These are phyloP conservation scores for Alternaria ethzedia DNA, from an alignment of 2,329 filamentous ascomycete genomes.

Conservation along the genomic window DNA sequence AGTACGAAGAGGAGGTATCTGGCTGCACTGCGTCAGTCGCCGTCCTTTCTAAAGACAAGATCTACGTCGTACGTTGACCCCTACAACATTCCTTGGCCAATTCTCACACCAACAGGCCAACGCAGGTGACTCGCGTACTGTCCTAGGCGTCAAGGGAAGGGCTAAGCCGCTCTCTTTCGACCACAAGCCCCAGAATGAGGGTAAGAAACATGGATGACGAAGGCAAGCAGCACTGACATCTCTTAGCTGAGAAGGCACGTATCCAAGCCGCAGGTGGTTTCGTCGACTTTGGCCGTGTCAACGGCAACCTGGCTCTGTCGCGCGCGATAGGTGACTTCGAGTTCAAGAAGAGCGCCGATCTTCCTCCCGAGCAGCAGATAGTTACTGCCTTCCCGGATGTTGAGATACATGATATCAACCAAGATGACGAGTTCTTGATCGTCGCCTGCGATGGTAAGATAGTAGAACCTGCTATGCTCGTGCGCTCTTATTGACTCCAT, in stretches of 20 bases:
- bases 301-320: conserved; percentile 95
- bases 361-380: conserved; percentile 97
- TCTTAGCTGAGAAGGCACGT: conserved; percentile 88
- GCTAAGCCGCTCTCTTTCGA: conserved; percentile 99
- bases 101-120: conserved; percentile 72
- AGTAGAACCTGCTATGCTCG: not conserved
- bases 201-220: conserved; percentile 53
- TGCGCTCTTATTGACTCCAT: conserved; percentile 13
- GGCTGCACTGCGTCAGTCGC: conserved; percentile 95
- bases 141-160: conserved; percentile 93
- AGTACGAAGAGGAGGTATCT: conserved; percentile 97
- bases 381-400: conserved; percentile 97
- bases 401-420: conserved; percentile 83
- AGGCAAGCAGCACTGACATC: conserved; percentile 19
- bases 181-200: conserved; percentile 98
- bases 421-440: conserved; percentile 86
- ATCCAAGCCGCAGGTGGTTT: conserved; percentile 96
- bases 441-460: conserved; percentile 53
- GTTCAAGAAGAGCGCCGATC: conserved; percentile 98
- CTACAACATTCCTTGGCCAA: not conserved
- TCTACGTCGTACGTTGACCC: conserved; percentile 82
- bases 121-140: conserved; percentile 92
- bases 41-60: conserved; percentile 86
- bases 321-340: conserved; percentile 99
- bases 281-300: conserved; percentile 97